phyloP scores from a whole-genome alignment of 1,139 yeast genomes.

The Suhomyces wounanorum region DNA sequence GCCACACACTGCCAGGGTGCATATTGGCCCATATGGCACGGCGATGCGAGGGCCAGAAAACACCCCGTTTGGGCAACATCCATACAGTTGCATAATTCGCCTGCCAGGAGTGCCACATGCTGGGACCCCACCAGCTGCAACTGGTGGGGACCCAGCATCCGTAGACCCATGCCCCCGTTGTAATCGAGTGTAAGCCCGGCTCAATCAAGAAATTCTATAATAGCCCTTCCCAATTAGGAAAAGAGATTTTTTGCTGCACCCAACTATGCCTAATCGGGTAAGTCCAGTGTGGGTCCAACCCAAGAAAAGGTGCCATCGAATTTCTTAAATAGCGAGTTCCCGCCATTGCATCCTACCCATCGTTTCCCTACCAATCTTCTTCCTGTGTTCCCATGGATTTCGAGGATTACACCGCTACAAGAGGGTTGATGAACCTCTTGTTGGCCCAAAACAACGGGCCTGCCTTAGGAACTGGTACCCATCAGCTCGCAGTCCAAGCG shows the following conservation, averaged over 20 bases:
- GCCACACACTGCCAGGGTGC: too few relatives aligned
- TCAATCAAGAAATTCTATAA: neutral
- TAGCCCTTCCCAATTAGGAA: constrained; percentile 10
- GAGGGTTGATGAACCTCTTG: constrained; percentile 21
- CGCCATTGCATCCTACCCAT: neutral
- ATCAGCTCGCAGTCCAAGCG: constrained; percentile 20
- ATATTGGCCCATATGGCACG: too few relatives aligned
- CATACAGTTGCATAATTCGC: too few relatives aligned
- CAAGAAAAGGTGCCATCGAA: neutral
- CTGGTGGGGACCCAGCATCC: too few relatives aligned
- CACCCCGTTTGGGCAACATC: too few relatives aligned
- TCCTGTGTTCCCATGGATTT: constrained; percentile 5
- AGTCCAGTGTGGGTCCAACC: constrained; percentile 1
- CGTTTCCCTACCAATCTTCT: neutral
- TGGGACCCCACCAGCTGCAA: too few relatives aligned
- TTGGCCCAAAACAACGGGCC: constrained; percentile 20
- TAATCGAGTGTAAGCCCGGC: neutral
- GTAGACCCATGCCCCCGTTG: neutral
- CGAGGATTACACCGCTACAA: constrained; percentile 14
- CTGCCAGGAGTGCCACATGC: too few relatives aligned
- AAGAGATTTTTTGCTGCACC: constrained; percentile 6
- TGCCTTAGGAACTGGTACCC: constrained; percentile 25
- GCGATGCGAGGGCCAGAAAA: too few relatives aligned
- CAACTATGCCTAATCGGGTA: constrained; percentile 12
- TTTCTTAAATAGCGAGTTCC: constrained; percentile 4